Percentiles rank a stretch among this genome's conserved stretches.
phyloP scores from a whole-genome alignment of 164 flowering plant species.

The Malania oleifera region DNA sequence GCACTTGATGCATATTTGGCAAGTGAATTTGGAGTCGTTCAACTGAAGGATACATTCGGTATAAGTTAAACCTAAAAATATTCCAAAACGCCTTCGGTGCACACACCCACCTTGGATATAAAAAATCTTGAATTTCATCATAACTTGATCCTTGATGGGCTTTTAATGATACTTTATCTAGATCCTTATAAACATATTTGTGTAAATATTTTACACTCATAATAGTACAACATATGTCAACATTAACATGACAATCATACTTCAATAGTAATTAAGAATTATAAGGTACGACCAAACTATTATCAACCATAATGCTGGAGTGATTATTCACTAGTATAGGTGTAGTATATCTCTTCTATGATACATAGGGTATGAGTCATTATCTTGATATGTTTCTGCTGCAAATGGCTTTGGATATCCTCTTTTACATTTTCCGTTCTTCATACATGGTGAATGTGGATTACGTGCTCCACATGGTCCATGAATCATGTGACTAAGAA shows the following conservation, averaged over 20 bases:
- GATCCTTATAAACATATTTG: constrained; percentile 10
- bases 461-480: too few species aligned
- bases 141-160: too few species aligned
- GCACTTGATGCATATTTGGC: background rate
- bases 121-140: constrained; percentile 5
- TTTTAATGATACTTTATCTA: constrained; percentile 3
- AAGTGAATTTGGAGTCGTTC: constrained; percentile 1
- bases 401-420: constrained; percentile 3
- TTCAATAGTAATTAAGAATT: background rate
- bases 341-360: background rate
- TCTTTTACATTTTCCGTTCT: constrained; percentile 9
- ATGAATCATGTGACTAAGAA: too few species aligned
- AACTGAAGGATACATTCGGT: constrained; percentile 5
- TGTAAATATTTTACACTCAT: background rate
- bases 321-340: background rate
- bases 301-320: background rate
- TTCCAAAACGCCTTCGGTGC: constrained; percentile 7
- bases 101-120: constrained; percentile 10
- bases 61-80: constrained; percentile 1
- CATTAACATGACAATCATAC: constrained; percentile 10
- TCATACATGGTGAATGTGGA: constrained; percentile 2
- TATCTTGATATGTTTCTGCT: background rate
- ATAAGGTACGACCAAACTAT: constrained; percentile 1
- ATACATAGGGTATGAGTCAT: constrained; percentile 10
- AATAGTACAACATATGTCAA: background rate